Base-by-base conservation (phyloP, 1,284 basidiomycete species). In the Dichomitus squalens region DNA sequence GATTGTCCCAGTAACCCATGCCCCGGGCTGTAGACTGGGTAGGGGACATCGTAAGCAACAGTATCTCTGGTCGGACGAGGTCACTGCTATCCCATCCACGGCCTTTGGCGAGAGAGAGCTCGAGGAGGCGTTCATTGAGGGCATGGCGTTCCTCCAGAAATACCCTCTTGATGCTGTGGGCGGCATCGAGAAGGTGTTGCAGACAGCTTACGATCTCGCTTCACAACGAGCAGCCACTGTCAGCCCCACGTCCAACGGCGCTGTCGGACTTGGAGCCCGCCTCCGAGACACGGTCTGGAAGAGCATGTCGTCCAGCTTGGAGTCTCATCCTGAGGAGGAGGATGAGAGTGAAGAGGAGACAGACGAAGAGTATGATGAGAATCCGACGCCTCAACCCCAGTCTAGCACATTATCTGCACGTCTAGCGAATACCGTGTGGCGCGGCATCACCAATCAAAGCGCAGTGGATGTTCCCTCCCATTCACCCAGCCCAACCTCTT, bases 391-490 rank as follows among this genome's bases (percentile, higher is more conserved):
- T 12, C 64, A 62, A 34, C 40, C 57, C 1, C 51, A 41, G 39
- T 53, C 63, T 33, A 55, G 52, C 12, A 53, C 59, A 25, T 31
- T 60, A n/a, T 63, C 78, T 12, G 77, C 82, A 34, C 78, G 82
- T 40, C 68, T 89, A 11, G 82, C 85, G 8, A 81, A 73, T 52
- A 82, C 81, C 12, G 80, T 90, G 16, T 90, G 87, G 86, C 79
- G 81, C 65, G 88, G 88, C 7, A 85, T 91, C 60, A 90, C 86
- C 2, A 91, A 90, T 65, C 85, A 87, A 69, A 82, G 79, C 53
- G 83, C 86, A 0, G 87, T 88, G 86, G 87, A 88, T 18, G 75
- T 77, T 2, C 82, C 85, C 12, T 76, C 82, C 20, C 52, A 55
- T 4, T 51, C 53, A 2, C 79, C 82, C 5, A 80, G 83, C 1